Conservation (phyloP, 805 yeast genomes). For the Teunomyces pallodes region DNA sequence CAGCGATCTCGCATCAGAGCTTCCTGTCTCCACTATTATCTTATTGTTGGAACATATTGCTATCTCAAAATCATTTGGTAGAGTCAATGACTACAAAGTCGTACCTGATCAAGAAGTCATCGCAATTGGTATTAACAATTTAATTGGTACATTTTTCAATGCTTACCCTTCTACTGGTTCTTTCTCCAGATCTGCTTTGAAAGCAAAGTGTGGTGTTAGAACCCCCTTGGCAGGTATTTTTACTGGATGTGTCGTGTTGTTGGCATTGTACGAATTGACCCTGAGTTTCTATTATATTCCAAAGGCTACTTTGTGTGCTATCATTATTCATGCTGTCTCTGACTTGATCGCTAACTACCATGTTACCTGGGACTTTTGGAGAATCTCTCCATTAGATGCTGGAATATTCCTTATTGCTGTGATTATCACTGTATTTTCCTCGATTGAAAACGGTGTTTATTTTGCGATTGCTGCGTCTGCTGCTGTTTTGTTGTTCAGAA, state of each 20-base stretch:
- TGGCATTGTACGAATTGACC: slow-evolving; percentile 84
- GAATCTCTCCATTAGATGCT: slow-evolving; percentile 69
- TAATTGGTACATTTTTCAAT: slow-evolving; percentile 86
- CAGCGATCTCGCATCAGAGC: slow-evolving; percentile 62
- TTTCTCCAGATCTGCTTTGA: slow-evolving; percentile 89
- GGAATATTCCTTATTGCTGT: slow-evolving; percentile 72
- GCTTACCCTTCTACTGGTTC: slow-evolving; percentile 98
- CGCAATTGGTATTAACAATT: slow-evolving; percentile 89
- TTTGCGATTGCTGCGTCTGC: slow-evolving; percentile 84
- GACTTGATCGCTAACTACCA: slow-evolving; percentile 74
- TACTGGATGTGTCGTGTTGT: slow-evolving; percentile 83
- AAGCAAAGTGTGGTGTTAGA: slow-evolving; percentile 92
- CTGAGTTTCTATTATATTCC: slow-evolving; percentile 86
- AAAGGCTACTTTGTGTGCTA: slow-evolving; percentile 80
- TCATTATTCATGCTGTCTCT: slow-evolving; percentile 90
- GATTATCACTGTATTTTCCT: slow-evolving; percentile 68
- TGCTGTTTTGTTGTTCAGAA: slow-evolving; percentile 68
- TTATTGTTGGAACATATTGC: slow-evolving; percentile 89
- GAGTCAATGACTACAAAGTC: slow-evolving; percentile 86
- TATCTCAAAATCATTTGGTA: slow-evolving; percentile 88
- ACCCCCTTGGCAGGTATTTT: slow-evolving; percentile 91
- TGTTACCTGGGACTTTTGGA: slow-evolving; percentile 68
- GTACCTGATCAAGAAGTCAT: slow-evolving; percentile 91
- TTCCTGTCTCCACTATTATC: slow-evolving; percentile 84
- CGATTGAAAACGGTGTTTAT: slow-evolving; percentile 87